Evolutionary conservation across 2,329 filamentous ascomycete species (phyloP), one percentile per base, ranked within the genome.

Genomic region (Chrysoporthe cubensis): DNA sequence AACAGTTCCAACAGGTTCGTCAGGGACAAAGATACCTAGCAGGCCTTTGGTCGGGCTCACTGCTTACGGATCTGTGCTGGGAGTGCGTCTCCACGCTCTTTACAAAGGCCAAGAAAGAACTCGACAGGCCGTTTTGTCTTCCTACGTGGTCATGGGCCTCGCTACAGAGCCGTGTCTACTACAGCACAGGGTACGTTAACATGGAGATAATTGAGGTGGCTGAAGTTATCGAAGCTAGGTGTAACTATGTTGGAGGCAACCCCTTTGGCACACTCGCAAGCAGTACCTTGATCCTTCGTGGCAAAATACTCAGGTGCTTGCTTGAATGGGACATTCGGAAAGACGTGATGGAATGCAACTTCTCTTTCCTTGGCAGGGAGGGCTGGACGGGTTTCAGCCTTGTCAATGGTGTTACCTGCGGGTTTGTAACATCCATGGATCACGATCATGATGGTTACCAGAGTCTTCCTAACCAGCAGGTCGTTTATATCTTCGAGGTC

Each of bases 91-190:
- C 8, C 14, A 13, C 21, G 32, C 54, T 18, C 32, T 40, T 16
- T 16, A 37, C 54, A 18, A 57, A 57, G 32, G 11, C 8, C 14
- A 57, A 57, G 34, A 40, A 57, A 40, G 34, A 4, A 40, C 32
- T 57, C 6, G 54, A 54, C 3, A 54, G 50, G 50, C 50, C 50
- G 4, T 40, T 57, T 21, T 43, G 16, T 34, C 37, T 59, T 9
- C 37, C 37, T 21, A 59, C 57, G n/a, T 59, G 57, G 37, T 59
- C 57, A 9, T 59, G 37, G 57, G 57, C 57, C 34, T 59, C 57
- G 6, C 14, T 43, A 9, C 37, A 43, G 37, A 37, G 26, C 14
- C 3, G 37, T 21, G n/a, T 26, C 37, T 18, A 42, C 34, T 59
- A n/a, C 6, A 9, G 13, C 34, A 16, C 1, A 11, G 21, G 21